Evolutionary conservation across 371 early-diverging fungal genomes (phyloP), one percentile per base, ranked within the genome.

Genomic region (Syncephalastrum sp.): DNA sequence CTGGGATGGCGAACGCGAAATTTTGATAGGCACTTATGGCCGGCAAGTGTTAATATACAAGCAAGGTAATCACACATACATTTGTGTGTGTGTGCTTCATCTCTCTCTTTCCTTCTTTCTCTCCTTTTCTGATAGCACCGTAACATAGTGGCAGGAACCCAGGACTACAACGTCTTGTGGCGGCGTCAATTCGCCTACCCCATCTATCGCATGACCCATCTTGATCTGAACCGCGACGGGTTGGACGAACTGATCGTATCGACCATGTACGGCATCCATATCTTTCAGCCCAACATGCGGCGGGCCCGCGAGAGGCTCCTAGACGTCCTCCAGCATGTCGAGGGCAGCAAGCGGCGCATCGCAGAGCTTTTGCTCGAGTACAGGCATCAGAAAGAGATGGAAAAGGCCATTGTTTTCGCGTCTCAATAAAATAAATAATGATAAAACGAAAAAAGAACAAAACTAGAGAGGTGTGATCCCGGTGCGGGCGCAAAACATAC

Each of bases 21-120:
- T 91, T 14, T 50, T 91, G 33, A 79, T 88, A 23, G 91, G 89
- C 1, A 91, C 89, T 0, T 88, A 89, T 63, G 84, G 90, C 0
- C 82, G 88, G 15, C 82, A 87, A 48, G 77, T 90, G 17, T 59
- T 91, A 60, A 84, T 91, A 25, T 90, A 88, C 64, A 90, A 90
- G 60, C 74, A 79, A 61, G 70, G 85, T 68, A 63, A 21, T 21
- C 21, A 2, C 21, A 21, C 21, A 21, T 21, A 21, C 21, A 21
- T 21, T 21, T 21, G 21, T 21, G 21, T 21, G 2, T 21, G 21
- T 21, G 21, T 21, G 21, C 21, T 21, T 21, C 21, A 21, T 21
- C 21, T 21, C 2, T 21, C 21, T 21, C 21, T 21, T 21, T 21
- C 21, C 2, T 21, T 21, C 2, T 21, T 21, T 21, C 21, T 21